phyloP scores from a whole-genome alignment of 176 grass and related monocot genomes.

The Oropetium thomaeum region DNA sequence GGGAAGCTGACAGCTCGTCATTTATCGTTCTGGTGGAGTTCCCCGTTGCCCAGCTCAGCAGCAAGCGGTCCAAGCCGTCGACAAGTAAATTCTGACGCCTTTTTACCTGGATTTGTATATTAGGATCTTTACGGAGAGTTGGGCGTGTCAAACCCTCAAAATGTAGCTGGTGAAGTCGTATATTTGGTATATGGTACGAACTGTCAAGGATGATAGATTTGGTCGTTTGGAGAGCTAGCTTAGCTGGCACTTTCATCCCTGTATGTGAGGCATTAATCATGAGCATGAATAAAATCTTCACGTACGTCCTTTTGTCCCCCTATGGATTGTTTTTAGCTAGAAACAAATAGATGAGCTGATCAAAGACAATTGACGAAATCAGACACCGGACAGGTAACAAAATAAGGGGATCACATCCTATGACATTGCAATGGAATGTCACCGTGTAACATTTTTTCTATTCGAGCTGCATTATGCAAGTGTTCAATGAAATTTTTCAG shows the following conservation, averaged over 20 bases:
- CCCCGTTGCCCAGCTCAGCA: slow-evolving; percentile 50
- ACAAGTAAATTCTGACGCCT: slow-evolving; percentile 46
- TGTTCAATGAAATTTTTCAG: no score
- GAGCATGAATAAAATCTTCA: slow-evolving; percentile 24
- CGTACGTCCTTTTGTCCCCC: neutral
- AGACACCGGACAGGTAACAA: no score
- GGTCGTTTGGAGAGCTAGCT: slow-evolving; percentile 16
- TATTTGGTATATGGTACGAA: neutral
- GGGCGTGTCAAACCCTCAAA: slow-evolving; percentile 8
- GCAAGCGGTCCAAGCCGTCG: slow-evolving; percentile 45
- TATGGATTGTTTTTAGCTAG: no score
- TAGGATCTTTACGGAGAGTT: neutral
- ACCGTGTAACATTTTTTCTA: no score
- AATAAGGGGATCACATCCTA: no score
- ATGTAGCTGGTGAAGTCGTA: neutral
- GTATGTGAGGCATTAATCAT: slow-evolving; percentile 16
- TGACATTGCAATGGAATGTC: no score
- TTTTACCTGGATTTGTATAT: neutral
- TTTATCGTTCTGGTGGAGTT: slow-evolving; percentile 85
- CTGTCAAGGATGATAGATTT: neutral
- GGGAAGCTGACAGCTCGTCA: slow-evolving; percentile 71
- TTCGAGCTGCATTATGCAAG: no score
- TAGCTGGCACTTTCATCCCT: no score
- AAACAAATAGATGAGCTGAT: no score
- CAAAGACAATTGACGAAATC: no score